A percentile compares a stretch with the other conserved stretches of the same genome.
Evolutionary conservation across 768 basidiomycete genomes (phyloP).

Genomic region (Boletus sp.): DNA sequence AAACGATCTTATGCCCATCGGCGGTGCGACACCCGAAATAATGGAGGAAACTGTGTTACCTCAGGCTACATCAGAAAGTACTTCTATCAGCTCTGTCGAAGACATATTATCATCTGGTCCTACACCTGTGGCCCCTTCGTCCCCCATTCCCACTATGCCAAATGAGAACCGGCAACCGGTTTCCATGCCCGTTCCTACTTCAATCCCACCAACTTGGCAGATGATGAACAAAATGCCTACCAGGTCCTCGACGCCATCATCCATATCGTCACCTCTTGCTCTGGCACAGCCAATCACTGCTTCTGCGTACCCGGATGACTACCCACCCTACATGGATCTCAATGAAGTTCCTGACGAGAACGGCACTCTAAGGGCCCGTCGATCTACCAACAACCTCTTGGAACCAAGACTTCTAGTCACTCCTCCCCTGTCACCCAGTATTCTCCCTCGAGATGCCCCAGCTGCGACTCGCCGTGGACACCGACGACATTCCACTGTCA

Average conservation of each 20-base stretch:
- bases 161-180: constrained; percentile 25
- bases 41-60: constrained; percentile 17
- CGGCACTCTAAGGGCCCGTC: constrained; percentile 56
- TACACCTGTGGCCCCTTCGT: constrained; percentile 62
- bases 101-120: constrained; percentile 50
- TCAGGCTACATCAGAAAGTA: constrained; percentile 10
- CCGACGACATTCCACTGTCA: constrained; percentile 71
- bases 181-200: constrained; percentile 38
- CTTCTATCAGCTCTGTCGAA: constrained; percentile 22
- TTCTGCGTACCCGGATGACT: constrained; percentile 55
- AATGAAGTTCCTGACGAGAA: constrained; percentile 44
- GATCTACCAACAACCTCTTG: constrained; percentile 61
- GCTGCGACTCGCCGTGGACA: constrained; percentile 50
- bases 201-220: constrained; percentile 45
- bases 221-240: constrained; percentile 52
- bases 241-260: constrained; percentile 84
- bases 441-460: constrained; percentile 50
- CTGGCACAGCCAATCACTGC: constrained; percentile 83
- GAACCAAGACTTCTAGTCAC: constrained; percentile 66
- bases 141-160: constrained; percentile 31
- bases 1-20: constrained; percentile 37
- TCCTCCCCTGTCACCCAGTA: constrained; percentile 64
- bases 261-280: constrained; percentile 82
- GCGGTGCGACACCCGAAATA: constrained; percentile 21
- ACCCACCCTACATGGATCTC: constrained; percentile 62